Conservation (phyloP, 1,284 basidiomycete genomes). For the Fistulinella cinereoalba region DNA sequence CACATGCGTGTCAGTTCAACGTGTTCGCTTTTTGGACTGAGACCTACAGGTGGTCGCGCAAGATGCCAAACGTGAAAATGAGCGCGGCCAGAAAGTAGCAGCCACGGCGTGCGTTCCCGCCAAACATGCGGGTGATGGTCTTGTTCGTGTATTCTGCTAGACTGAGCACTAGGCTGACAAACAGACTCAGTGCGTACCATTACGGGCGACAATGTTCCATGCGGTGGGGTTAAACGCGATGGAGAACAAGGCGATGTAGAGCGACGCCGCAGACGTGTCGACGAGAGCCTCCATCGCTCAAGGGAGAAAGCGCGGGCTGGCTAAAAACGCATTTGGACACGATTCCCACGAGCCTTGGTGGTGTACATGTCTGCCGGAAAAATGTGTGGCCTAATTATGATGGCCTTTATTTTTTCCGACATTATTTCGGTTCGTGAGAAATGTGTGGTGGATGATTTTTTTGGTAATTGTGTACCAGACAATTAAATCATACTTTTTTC, state of each 20-base stretch:
- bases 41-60: slow-evolving; percentile 84
- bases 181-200: slow-evolving; percentile 52
- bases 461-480: background rate
- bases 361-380: no score
- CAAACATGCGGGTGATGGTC: slow-evolving; percentile 79
- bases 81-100: slow-evolving; percentile 91
- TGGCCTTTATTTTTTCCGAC: no score
- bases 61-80: slow-evolving; percentile 84
- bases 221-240: slow-evolving; percentile 90
- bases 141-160: slow-evolving; percentile 80
- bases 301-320: no score
- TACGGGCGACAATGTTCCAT: slow-evolving; percentile 94
- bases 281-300: slow-evolving; percentile 39
- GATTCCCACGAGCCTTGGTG: no score
- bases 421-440: background rate
- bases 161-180: no score
- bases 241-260: slow-evolving; percentile 61
- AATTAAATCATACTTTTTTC: background rate
- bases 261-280: slow-evolving; percentile 62
- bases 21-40: no score
- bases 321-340: no score
- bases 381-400: no score
- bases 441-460: background rate
- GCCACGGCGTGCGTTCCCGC: slow-evolving; percentile 70
- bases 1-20: background rate